Evolutionary conservation across 192 early-diverging fungal genomes (phyloP), one percentile per base, ranked within the genome.

Genomic region (Piromyces sp.): DNA sequence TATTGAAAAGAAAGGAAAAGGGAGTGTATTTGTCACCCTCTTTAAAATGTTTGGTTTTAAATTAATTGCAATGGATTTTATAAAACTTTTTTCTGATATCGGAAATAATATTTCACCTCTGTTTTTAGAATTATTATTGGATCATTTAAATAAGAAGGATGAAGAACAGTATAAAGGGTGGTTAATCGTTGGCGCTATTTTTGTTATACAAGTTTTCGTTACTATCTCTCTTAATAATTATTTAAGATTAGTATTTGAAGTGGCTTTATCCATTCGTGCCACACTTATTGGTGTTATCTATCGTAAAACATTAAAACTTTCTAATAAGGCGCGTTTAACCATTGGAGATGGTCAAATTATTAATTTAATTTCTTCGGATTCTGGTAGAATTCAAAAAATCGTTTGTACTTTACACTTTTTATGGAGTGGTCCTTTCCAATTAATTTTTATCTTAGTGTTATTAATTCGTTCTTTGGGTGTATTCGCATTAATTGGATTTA

Each of bases 251-350:
- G 38, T 36, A 51, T 85, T 84, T 17, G 79, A 83, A 22, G 84
- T 83, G 19, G 89, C 87, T 80, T 84, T 89, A 79, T 81, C 85
- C n/a, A 28, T 85, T 26, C 85, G 86, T 26, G 84, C 89, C 0
- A 87, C 89, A 0, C 84, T 92, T 12, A 86, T 89, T 16, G 85
- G 88, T 5, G 87, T 88, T 58, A 82, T 92, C 28, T 92, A 90
- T 37, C 87, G 91, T 83, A 92, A 92, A 79, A 84, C 91, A 0
- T 83, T 92, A 28, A 83, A 87, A 26, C 87, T 92, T 19, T 90
- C 91, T 37, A 83, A 85, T 68, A 88, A 87, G 81, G 86, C 89
- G 13, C 37, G 84, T 29, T 80, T 86, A 79, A 86, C 87, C 80
- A 88, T 88, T 30, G 85, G 81, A 22, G 79, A 40, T 5, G 83